Conservation (phyloP, 768 basidiomycete genomes). For the Boletus sp. region DNA sequence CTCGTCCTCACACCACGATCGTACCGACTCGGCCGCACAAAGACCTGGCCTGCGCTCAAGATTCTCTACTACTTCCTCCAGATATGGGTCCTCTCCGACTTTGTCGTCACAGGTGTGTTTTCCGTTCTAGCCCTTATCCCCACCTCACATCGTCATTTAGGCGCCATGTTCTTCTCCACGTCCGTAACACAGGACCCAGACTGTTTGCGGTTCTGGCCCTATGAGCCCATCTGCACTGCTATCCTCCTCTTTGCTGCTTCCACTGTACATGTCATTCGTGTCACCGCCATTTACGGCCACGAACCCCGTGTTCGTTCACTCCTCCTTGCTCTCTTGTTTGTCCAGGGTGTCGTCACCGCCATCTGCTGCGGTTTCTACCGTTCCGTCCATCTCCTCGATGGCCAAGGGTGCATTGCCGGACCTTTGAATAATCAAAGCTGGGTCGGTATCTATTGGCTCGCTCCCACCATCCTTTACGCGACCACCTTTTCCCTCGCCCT, state of each 20-base stretch:
- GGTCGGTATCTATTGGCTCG: constrained; percentile 86
- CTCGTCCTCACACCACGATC: constrained; percentile 79
- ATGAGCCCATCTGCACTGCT: constrained; percentile 84
- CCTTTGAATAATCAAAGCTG: constrained; percentile 61
- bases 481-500: constrained; percentile 27
- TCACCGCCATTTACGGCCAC: constrained; percentile 73
- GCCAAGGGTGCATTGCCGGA: constrained; percentile 85
- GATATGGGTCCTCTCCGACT: constrained; percentile 76
- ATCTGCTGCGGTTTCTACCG: constrained; percentile 77
- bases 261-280: constrained; percentile 74
- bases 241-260: constrained; percentile 67
- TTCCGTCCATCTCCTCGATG: constrained; percentile 68
- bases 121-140: not conserved
- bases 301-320: constrained; percentile 47
- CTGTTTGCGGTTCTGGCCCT: constrained; percentile 73
- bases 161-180: constrained; percentile 82
- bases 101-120: constrained; percentile 62
- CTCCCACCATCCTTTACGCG: constrained; percentile 63
- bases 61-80: constrained; percentile 71
- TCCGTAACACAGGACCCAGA: constrained; percentile 50
- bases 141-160: constrained; percentile 34
- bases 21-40: constrained; percentile 62
- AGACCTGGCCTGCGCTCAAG: constrained; percentile 75
- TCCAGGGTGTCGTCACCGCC: constrained; percentile 71
- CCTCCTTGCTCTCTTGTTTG: constrained; percentile 57